These are phyloP conservation scores for Saururus chinensis DNA, from an alignment of 164 flowering plant genomes.

Conservation along the genomic window DNA sequence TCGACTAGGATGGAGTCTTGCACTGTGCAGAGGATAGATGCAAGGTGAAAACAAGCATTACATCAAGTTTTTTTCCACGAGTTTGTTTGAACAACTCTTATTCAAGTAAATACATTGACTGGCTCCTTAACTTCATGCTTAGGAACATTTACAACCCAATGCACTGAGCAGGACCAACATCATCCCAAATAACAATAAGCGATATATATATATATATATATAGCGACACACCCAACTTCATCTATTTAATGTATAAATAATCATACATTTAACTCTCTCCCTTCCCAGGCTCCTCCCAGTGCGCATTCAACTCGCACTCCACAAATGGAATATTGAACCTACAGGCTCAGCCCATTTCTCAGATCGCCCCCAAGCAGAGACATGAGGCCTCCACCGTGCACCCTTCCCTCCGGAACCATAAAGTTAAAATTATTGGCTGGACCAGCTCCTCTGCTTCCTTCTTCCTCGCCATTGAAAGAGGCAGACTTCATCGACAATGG, in stretches of 20 bases:
- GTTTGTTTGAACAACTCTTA: neutral
- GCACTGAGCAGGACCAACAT: too few relatives aligned
- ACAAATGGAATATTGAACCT: neutral
- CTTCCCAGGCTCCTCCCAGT: too few relatives aligned
- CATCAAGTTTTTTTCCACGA: neutral
- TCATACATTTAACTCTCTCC: neutral
- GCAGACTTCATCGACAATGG: conserved; percentile 76
- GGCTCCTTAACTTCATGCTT: neutral
- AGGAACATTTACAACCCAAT: neutral
- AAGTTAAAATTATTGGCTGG: conserved; percentile 24
- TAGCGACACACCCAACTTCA: neutral
- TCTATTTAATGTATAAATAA: too few relatives aligned
- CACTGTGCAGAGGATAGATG: neutral
- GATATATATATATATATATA: too few relatives aligned
- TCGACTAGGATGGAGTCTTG: too few relatives aligned
- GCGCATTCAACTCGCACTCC: neutral
- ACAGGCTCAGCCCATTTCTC: conserved; percentile 39
- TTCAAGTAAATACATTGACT: neutral
- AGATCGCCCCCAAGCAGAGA: conserved; percentile 67
- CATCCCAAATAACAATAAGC: too few relatives aligned
- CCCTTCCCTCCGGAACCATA: conserved; percentile 79
- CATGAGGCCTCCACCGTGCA: conserved; percentile 90
- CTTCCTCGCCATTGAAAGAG: conserved; percentile 25
- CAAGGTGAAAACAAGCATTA: neutral
- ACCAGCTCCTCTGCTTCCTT: conserved; percentile 11